phyloP scores from a whole-genome alignment of 768 basidiomycete species.

The Suillus fuscotomentosus region DNA sequence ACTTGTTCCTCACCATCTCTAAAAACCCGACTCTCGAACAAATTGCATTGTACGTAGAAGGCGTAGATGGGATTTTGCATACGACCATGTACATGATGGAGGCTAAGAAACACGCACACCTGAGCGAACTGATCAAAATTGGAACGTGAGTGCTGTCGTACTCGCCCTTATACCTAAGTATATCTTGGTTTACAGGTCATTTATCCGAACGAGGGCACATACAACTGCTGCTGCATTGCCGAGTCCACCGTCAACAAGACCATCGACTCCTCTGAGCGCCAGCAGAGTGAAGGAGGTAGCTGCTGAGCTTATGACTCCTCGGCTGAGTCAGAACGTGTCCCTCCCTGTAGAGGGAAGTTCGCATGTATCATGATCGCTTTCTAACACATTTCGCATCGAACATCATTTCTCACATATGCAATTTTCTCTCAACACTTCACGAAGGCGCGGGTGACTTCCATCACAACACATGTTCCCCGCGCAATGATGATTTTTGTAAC shows the following conservation, averaged over 20 bases:
- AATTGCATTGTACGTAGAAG: conserved; percentile 37
- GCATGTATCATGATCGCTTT: not conserved
- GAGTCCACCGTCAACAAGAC: conserved; percentile 5
- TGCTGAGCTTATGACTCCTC: conserved; percentile 13
- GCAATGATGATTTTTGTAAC: not conserved
- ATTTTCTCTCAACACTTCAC: not conserved
- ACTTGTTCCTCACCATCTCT: conserved; percentile 47
- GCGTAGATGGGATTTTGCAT: conserved; percentile 35
- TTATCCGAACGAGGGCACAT: conserved; percentile 37
- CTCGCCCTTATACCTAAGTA: conserved; percentile 6
- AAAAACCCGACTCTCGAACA: conserved; percentile 47
- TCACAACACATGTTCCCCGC: not conserved
- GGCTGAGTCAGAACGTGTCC: not conserved
- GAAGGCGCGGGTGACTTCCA: not conserved
- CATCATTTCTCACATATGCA: not conserved
- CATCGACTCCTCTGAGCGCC: conserved; percentile 40
- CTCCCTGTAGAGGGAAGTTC: not conserved
- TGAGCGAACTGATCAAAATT: conserved; percentile 51
- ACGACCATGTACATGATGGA: conserved; percentile 59
- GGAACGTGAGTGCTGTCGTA: conserved; percentile 44
- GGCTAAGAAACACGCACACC: conserved; percentile 48
- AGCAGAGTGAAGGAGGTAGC: conserved; percentile 77
- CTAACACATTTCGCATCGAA: not conserved
- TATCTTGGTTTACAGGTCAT: conserved; percentile 19
- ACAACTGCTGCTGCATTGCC: conserved; percentile 27